phyloP scores from a whole-genome alignment of 345 rosid species.

The Rhodamnia argentea region DNA sequence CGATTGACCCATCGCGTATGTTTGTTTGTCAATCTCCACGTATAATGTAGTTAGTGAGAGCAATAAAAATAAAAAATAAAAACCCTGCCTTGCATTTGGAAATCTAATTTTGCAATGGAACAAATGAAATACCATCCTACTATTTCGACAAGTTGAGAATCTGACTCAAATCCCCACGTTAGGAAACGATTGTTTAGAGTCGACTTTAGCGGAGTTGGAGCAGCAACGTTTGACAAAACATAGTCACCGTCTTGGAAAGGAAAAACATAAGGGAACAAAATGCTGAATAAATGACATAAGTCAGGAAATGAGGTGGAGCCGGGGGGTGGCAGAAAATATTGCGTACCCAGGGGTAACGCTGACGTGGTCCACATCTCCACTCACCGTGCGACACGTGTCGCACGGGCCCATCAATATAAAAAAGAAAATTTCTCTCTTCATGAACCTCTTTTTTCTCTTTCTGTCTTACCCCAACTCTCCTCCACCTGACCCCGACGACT shows the following conservation, averaged over 20 bases:
- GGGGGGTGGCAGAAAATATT: too few species aligned
- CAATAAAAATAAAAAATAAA: background rate
- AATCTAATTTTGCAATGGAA: background rate
- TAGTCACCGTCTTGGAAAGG: background rate
- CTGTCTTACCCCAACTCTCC: too few species aligned
- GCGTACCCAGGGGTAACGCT: too few species aligned
- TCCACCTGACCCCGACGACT: too few species aligned
- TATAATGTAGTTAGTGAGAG: background rate
- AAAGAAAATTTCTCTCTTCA: too few species aligned
- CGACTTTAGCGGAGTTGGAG: background rate
- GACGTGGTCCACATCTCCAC: too few species aligned
- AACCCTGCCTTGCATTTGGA: background rate
- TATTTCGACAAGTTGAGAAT: background rate
- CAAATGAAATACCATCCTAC: background rate
- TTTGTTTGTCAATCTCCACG: background rate
- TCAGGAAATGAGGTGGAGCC: background rate
- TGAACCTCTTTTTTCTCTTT: too few species aligned
- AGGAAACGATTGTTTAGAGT: background rate
- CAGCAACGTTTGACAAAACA: background rate
- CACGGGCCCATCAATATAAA: too few species aligned
- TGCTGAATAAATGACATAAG: too few species aligned
- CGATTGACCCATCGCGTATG: background rate
- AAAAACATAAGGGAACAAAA: too few species aligned
- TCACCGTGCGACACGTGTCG: too few species aligned
- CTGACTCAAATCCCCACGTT: background rate